Conservation (phyloP, 106 monocot genomes). For the Phalaenopsis aphrodite region DNA sequence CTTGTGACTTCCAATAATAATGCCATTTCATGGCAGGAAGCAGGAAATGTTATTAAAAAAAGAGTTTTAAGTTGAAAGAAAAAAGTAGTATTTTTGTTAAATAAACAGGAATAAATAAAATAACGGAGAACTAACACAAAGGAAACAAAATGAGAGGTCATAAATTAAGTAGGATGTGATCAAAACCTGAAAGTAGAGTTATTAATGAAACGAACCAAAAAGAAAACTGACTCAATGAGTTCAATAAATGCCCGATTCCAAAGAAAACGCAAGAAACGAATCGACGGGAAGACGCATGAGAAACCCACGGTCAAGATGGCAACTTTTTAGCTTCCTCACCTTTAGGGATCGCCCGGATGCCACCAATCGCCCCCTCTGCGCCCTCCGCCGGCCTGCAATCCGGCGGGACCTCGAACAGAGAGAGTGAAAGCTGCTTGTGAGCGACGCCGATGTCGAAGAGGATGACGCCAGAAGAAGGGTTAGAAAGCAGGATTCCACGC, state of each 20-base stretch:
- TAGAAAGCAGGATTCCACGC: constrained; percentile 32
- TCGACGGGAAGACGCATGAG: background rate
- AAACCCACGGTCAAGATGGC: background rate
- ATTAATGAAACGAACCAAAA: background rate
- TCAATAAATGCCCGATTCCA: constrained; percentile 5
- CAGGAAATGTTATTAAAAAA: background rate
- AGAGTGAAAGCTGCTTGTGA: constrained; percentile 43
- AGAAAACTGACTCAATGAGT: background rate
- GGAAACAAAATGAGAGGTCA: background rate
- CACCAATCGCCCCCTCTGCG: background rate
- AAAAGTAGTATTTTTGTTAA: no score
- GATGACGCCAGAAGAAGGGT: constrained; percentile 37
- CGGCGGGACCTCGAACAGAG: constrained; percentile 42
- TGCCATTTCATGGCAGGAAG: background rate
- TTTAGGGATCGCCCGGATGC: constrained; percentile 1
- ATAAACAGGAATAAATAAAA: no score
- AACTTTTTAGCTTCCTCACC: constrained; percentile 6
- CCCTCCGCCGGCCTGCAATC: constrained; percentile 23
- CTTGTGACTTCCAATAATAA: no score
- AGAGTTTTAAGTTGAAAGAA: background rate
- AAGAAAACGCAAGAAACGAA: background rate
- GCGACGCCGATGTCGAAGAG: constrained; percentile 54
- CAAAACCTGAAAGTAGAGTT: background rate
- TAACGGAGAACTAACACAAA: no score
- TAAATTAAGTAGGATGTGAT: background rate